phyloP scores from a whole-genome alignment of 1,284 basidiomycete genomes.

The Leucoagaricus sp. region DNA sequence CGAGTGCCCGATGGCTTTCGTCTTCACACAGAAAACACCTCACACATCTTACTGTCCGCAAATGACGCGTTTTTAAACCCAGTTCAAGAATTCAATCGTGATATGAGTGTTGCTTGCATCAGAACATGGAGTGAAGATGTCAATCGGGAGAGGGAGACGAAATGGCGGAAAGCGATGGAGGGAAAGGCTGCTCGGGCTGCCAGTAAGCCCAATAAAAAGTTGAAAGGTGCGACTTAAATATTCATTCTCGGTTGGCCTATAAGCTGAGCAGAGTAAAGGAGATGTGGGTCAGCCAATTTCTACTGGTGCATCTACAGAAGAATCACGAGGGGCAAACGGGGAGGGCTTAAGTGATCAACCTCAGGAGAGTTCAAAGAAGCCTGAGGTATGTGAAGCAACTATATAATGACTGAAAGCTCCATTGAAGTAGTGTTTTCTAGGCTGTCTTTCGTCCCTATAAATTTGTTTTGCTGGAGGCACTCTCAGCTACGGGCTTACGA shows the following conservation, averaged over 20 bases:
- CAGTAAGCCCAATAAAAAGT: conserved; percentile 25
- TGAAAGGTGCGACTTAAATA: conserved; percentile 27
- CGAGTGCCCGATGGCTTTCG: conserved; percentile 74
- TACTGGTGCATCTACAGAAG: not conserved
- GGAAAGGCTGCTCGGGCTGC: conserved; percentile 31
- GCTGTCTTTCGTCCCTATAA: conserved; percentile 58
- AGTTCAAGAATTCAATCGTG: conserved; percentile 98
- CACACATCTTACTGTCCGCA: conserved; percentile 79
- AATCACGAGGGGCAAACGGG: not conserved
- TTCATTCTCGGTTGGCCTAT: not conserved
- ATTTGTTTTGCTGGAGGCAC: conserved; percentile 89
- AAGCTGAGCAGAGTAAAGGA: not conserved
- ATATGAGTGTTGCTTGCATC: conserved; percentile 90
- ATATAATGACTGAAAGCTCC: not conserved
- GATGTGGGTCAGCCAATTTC: conserved; percentile 2
- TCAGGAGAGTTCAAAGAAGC: conserved; percentile 2
- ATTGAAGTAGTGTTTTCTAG: conserved; percentile 5
- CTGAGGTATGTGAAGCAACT: not conserved
- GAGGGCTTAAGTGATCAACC: not conserved
- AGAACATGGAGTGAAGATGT: conserved; percentile 80
- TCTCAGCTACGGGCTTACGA: conserved; percentile 94
- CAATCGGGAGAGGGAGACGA: conserved; percentile 62
- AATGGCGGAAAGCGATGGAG: conserved; percentile 50
- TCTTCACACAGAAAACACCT: conserved; percentile 84
- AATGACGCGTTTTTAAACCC: conserved; percentile 95